phyloP scores from a whole-genome alignment of 1,284 basidiomycete species.

The Ceratobasidium papillatum region DNA sequence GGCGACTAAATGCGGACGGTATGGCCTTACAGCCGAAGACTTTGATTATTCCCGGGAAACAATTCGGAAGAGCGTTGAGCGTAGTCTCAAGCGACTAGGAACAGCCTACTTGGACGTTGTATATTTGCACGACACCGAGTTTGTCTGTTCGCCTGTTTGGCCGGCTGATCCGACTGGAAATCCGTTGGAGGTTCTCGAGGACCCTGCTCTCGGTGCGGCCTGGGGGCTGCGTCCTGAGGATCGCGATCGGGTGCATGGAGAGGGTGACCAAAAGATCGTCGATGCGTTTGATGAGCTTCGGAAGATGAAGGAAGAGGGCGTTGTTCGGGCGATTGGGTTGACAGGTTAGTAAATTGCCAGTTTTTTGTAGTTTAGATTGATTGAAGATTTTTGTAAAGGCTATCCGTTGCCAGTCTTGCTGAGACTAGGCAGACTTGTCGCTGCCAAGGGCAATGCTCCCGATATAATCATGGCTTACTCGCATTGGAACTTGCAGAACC shows the following conservation, averaged over 20 bases:
- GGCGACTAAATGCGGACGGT: conserved; percentile 96
- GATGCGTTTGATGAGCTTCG: conserved; percentile 77
- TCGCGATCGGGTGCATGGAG: conserved; percentile 69
- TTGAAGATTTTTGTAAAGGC: conserved; percentile 56
- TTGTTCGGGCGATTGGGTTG: conserved; percentile 84
- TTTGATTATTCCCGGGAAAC: conserved; percentile 85
- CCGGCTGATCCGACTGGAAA: conserved; percentile 59
- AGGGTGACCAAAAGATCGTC: conserved; percentile 83
- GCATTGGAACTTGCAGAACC: conserved; percentile 87
- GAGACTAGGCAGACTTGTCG: conserved; percentile 79
- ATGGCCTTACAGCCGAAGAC: conserved; percentile 64
- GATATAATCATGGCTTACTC: conserved; percentile 87
- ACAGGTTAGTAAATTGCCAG: conserved; percentile 62
- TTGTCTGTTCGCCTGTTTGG: conserved; percentile 69
- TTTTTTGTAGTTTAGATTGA: not conserved
- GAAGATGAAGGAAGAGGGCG: conserved; percentile 79
- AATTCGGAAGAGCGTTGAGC: conserved; percentile 74
- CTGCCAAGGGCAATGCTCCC: conserved; percentile 70
- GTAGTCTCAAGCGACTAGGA: conserved; percentile 76
- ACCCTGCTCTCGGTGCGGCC: conserved; percentile 56
- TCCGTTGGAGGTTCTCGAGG: conserved; percentile 63
- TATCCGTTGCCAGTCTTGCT: conserved; percentile 92
- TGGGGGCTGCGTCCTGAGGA: conserved; percentile 71
- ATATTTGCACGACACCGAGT: conserved; percentile 94
- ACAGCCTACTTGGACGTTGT: conserved; percentile 87